These are phyloP conservation scores for Camellia lanceoleosa DNA, from an alignment of 148 eudicot genomes.

Conservation along the genomic window DNA sequence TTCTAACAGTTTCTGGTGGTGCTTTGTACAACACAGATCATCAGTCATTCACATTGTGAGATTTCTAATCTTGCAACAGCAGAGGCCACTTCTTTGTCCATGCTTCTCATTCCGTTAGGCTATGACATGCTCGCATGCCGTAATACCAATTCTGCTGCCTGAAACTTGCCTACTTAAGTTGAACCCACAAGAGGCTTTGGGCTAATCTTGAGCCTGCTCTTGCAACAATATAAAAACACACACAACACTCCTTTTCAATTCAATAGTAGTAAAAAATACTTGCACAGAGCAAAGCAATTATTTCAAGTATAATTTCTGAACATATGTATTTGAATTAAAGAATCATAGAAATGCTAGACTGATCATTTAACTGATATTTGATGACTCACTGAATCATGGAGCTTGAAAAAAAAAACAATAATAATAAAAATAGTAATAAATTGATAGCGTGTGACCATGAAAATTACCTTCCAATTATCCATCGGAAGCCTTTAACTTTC, in stretches of 20 bases:
- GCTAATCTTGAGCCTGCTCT: constrained; percentile 1
- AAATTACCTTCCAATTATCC: constrained; percentile 22
- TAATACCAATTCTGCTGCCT: background rate
- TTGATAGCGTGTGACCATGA: no score
- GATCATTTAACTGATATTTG: no score
- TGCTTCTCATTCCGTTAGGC: constrained; percentile 2
- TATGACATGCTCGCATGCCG: background rate
- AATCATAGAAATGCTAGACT: background rate
- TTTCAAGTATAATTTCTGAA: no score
- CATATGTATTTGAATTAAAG: no score
- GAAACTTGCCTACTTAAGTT: constrained; percentile 7
- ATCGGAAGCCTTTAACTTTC: constrained; percentile 65
- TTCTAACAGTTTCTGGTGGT: no score
- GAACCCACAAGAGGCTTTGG: constrained; percentile 4
- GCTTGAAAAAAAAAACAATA: background rate
- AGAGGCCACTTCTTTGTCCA: no score
- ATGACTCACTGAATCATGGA: background rate
- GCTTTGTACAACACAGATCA: no score
- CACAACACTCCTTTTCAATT: background rate
- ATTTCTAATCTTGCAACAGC: no score
- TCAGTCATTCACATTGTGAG: no score
- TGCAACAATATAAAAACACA: background rate
- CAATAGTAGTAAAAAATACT: background rate
- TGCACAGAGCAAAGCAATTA: background rate
- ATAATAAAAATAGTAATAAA: background rate